Base-by-base conservation (phyloP, 306 rosid species). In the Vachellia collinsii region DNA sequence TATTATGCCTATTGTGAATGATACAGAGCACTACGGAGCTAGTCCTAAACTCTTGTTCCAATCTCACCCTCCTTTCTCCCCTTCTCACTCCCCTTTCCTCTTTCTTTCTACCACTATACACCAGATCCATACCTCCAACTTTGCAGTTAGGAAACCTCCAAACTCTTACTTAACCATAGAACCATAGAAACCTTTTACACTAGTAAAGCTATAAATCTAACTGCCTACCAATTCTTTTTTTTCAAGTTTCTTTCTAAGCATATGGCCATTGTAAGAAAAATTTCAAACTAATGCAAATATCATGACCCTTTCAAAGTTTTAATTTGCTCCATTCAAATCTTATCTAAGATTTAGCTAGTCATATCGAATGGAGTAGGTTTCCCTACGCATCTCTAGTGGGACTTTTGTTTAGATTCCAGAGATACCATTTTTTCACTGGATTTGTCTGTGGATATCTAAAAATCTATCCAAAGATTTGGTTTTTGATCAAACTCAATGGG, bases 71-170 rank as follows among this genome's bases (percentile, higher is more conserved):
- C 34, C 34, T 29, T 29, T 29, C 34, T 29, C 34, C 34, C 34
- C 34, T 29, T 29, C 34, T 2, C 34, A 0, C 34, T 29, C 34
- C 34, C 34, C 34, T 29, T 29, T 29, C 34, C 34, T 29, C 34
- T 29, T 29, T 29, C 34, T 29, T 29, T 29, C 34, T 29, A 29
- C 34, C 34, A 29, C 34, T 29, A 29, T 29, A 29, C n/a, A 29
- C 2, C 34, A 29, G 34, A 29, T 11, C 64, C 62, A 69, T 53
- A 36, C 43, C 14, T 20, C 77, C 70, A 69, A 44, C 62, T 36
- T 66, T 75, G 75, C 75, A 7, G 83, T 53, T 66, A 66, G 74
- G 23, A 71, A 58, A 9, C 76, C 66, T 20, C 70, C 70, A 77
- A 53, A n/a, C 22, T 23, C 19, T 46, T 3, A 19, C 17, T 42